Conservation (phyloP, 2,329 filamentous ascomycete genomes). For the Blastomyces parvus region DNA sequence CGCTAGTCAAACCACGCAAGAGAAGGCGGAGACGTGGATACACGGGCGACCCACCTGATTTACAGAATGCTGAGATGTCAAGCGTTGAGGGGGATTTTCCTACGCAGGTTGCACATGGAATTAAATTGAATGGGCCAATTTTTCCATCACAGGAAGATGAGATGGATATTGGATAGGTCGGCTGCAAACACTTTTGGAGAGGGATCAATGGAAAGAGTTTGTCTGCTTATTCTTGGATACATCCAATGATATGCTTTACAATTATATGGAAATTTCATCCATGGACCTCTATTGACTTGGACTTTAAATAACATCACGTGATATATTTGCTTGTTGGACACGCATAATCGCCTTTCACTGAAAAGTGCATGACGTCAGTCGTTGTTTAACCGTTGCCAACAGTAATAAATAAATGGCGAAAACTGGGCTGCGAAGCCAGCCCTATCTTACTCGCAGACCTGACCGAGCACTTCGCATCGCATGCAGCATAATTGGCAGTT, state of each 20-base stretch:
- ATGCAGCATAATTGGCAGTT: background rate
- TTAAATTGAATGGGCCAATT: background rate
- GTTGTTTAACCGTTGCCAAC: conserved; percentile 1
- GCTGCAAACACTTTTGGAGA: background rate
- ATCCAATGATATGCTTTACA: background rate
- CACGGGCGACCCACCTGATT: conserved; percentile 3
- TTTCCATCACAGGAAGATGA: background rate
- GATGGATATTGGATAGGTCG: conserved; percentile 4
- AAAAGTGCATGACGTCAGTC: conserved; percentile 3
- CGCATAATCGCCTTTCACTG: background rate
- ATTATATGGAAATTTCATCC: background rate
- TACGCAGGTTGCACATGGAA: background rate
- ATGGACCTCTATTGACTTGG: background rate
- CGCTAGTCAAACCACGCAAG: conserved; percentile 23
- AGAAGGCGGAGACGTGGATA: conserved; percentile 18
- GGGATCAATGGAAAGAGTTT: background rate
- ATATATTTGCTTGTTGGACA: background rate
- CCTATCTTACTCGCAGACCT: background rate
- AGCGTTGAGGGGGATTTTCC: background rate
- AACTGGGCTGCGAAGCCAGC: background rate
- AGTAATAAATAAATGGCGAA: background rate
- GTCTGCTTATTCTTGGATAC: background rate
- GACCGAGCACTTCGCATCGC: background rate
- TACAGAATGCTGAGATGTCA: conserved; percentile 7
- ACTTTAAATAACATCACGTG: background rate